These are phyloP conservation scores for Hymenoscyphus fraxineus DNA, from an alignment of 2,329 filamentous ascomycete species.

Conservation along the genomic window DNA sequence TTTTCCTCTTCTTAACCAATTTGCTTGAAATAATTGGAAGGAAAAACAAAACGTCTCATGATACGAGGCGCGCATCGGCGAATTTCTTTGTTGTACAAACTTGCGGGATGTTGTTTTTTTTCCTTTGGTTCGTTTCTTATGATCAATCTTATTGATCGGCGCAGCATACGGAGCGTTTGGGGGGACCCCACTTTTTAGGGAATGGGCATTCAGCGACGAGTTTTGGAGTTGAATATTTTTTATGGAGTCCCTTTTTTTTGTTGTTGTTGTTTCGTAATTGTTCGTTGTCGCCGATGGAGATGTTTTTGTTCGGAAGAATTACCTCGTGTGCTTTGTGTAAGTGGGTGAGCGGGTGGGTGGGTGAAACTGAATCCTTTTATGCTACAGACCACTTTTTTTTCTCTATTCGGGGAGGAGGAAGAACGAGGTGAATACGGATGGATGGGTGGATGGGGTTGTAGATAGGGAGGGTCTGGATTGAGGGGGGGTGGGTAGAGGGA, in stretches of 20 bases:
- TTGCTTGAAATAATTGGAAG: not conserved
- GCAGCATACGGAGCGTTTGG: conserved; percentile 13
- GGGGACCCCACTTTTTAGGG: not conserved
- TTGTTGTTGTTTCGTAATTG: not conserved
- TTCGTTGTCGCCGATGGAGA: not conserved
- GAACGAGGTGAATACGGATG: too few species aligned
- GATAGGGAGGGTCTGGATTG: too few species aligned
- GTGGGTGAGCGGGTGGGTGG: not conserved
- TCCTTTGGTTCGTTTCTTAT: not conserved
- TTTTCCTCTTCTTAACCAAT: conserved; percentile 2
- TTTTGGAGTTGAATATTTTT: conserved; percentile 13
- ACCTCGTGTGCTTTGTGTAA: not conserved
- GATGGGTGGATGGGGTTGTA: too few species aligned
- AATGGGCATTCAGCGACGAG: conserved; percentile 18
- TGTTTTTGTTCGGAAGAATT: not conserved
- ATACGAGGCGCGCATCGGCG: conserved; percentile 6
- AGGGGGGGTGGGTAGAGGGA: too few species aligned
- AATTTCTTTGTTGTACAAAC: too few species aligned
- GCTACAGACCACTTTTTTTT: too few species aligned
- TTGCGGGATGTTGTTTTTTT: conserved; percentile 4
- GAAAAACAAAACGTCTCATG: conserved; percentile 4
- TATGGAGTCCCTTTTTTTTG: not conserved
- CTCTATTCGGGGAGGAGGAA: too few species aligned
- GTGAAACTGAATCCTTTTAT: not conserved
- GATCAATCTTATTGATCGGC: not conserved